Evolutionary conservation across 768 basidiomycete species (phyloP).

Genomic region (Suillus americanus): DNA sequence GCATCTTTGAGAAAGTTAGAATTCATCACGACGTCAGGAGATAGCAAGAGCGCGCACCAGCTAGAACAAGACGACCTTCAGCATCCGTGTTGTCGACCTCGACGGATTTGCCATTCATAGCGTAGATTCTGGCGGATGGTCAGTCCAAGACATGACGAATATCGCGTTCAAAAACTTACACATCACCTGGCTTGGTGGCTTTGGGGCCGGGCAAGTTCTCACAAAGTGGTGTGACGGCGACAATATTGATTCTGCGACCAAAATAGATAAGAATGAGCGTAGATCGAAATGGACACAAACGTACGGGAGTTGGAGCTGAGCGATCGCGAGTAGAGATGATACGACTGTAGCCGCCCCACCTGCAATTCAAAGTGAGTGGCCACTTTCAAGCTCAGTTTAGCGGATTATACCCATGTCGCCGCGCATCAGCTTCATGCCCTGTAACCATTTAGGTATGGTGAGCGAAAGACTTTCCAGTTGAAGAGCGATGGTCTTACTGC

Average conservation of each 20-base stretch:
- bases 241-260: slow-evolving; percentile 63
- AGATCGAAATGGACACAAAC: slow-evolving; percentile 25
- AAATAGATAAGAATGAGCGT: no score
- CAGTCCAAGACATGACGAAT: not conserved
- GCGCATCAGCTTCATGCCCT: slow-evolving; percentile 85
- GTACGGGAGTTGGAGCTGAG: slow-evolving; percentile 78
- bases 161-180: slow-evolving; percentile 43
- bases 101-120: slow-evolving; percentile 87
- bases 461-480: not conserved
- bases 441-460: not conserved
- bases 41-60: slow-evolving; percentile 42
- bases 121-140: slow-evolving; percentile 41
- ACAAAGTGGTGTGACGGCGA: slow-evolving; percentile 69
- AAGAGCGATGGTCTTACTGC: slow-evolving; percentile 41
- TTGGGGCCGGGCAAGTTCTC: slow-evolving; percentile 83
- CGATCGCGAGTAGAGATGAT: slow-evolving; percentile 72
- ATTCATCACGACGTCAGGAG: not conserved
- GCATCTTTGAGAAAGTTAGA: slow-evolving; percentile 51
- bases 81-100: slow-evolving; percentile 90
- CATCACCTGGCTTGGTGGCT: slow-evolving; percentile 77
- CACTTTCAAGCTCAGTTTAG: not conserved
- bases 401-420: slow-evolving; percentile 73
- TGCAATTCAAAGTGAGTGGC: slow-evolving; percentile 18
- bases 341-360: slow-evolving; percentile 82
- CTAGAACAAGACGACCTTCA: slow-evolving; percentile 74